A percentile compares a stretch with the other conserved stretches of the same genome.
Conservation (phyloP, 805 yeast species). For the Lipomyces yamadae region DNA sequence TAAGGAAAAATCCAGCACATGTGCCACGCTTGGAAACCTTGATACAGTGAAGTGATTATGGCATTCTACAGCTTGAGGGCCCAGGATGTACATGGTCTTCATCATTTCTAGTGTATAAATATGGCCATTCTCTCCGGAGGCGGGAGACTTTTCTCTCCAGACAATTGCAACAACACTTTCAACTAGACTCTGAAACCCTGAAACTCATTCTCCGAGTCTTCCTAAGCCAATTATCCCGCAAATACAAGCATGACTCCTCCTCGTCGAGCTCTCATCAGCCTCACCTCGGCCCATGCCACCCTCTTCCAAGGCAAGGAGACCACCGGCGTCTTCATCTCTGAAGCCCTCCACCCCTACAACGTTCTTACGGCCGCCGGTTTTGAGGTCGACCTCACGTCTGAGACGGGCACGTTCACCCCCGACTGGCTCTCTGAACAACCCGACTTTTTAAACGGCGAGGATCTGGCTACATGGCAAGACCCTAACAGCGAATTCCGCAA, state of each 20-base stretch:
- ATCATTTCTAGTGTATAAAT: no score
- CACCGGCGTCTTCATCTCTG: conserved; percentile 64
- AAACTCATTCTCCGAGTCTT: neutral
- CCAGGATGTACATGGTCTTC: no score
- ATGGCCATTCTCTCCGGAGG: neutral
- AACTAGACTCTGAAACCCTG: neutral
- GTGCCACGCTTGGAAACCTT: no score
- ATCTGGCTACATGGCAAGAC: conserved; percentile 50
- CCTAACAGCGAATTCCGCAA: conserved; percentile 44
- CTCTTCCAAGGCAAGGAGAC: conserved; percentile 63
- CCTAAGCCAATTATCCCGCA: neutral
- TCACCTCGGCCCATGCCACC: conserved; percentile 25
- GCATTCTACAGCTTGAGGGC: no score
- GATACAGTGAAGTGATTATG: no score
- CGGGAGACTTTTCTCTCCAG: neutral
- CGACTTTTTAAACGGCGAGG: conserved; percentile 54
- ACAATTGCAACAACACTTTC: neutral
- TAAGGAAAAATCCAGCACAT: no score
- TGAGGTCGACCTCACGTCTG: conserved; percentile 62
- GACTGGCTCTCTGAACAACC: conserved; percentile 59
- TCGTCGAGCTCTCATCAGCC: conserved; percentile 7
- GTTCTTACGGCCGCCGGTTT: conserved; percentile 55
- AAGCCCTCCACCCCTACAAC: conserved; percentile 63
- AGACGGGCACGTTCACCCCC: conserved; percentile 60
- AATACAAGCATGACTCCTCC: neutral